Percentiles rank a stretch among this genome's conserved stretches.
These are phyloP conservation scores for Batkoa obscura DNA, from an alignment of 371 early-diverging fungal species.

Conservation along the genomic window DNA sequence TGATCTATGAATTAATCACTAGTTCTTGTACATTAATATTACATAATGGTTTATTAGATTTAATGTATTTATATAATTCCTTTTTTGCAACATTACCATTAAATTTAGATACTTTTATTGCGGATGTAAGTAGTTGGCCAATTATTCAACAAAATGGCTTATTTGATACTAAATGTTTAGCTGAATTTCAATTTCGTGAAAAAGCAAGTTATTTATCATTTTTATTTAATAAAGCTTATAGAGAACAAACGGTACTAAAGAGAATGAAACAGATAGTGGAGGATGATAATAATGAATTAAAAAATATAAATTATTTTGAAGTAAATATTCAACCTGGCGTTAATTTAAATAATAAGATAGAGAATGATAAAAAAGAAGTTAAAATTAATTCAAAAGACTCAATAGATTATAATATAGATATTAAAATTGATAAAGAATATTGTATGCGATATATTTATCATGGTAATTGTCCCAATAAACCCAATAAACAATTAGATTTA, in stretches of 20 bases:
- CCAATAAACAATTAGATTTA: conserved; percentile 4
- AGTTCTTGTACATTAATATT: conserved; percentile 41
- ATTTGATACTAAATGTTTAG: conserved; percentile 75
- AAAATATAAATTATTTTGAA: no score
- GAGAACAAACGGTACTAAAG: conserved; percentile 6
- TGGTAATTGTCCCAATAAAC: conserved; percentile 44
- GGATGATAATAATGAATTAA: neutral
- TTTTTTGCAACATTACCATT: conserved; percentile 59
- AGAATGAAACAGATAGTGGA: neutral
- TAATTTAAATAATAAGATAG: neutral
- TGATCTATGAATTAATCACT: conserved; percentile 16
- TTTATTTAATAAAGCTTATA: conserved; percentile 48
- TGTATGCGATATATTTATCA: conserved; percentile 21
- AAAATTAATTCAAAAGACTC: neutral
- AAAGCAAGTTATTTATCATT: conserved; percentile 52
- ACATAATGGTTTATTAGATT: conserved; percentile 82
- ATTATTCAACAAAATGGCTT: conserved; percentile 72
- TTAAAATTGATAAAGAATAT: no score
- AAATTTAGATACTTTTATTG: conserved; percentile 37
- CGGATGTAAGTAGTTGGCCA: conserved; percentile 30
- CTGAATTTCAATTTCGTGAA: conserved; percentile 40
- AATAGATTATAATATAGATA: no score
- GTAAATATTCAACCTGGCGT: conserved; percentile 1
- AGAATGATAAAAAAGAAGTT: neutral
- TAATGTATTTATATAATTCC: conserved; percentile 69